Evolutionary conservation across 1,284 basidiomycete genomes (phyloP), one percentile per base, ranked within the genome.

Genomic region (Pseudozyma thailandica): DNA sequence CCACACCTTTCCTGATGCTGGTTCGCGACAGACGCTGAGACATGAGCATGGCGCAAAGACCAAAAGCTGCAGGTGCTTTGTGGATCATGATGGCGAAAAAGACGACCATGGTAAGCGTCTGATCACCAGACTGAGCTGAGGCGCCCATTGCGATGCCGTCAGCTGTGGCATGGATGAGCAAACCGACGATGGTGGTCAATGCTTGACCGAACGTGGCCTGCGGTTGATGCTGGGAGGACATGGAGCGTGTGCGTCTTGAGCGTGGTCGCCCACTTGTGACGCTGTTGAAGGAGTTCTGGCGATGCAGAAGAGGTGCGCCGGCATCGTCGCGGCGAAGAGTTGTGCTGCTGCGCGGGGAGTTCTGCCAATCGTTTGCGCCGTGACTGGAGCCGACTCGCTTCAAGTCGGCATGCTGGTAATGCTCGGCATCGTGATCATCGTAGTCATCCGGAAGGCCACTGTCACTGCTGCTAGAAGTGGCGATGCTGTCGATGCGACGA

Each of bases 81-180:
- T 82, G 80, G 20, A 82, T 69, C 70, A 81, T 76, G 50, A 82
- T 79, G 30, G 80, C 80, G 6, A 80, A 41, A 21, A 79, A 64
- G 6, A 82, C 79, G 26, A 82, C 68, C 45, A 79, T 58, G 21
- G 75, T 78, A 42, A 81, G 59, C 37, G 72, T 72, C 33, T 62
- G 43, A 35, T 80, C 75, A 21, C 51, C 48, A 35, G 69, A 75
- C 31, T 61, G 69, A 6, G 75, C 65, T 12, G 66, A 70, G 2
- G 80, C 78, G 10, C 80, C 80, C 75, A 82, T 77, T 5, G 80
- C 80, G 12, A 82, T 78, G 1, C 80, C 80, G 33, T 82, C 80
- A 1, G 79, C 78, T 2, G 65, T 58, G 3, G 79, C 79, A 46
- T 82, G 80, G 48, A 82, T 76, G 20, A 81, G 46, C 16, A 82